Conservation (phyloP, 2,329 filamentous ascomycete genomes). For the Xylaria polymorpha region DNA sequence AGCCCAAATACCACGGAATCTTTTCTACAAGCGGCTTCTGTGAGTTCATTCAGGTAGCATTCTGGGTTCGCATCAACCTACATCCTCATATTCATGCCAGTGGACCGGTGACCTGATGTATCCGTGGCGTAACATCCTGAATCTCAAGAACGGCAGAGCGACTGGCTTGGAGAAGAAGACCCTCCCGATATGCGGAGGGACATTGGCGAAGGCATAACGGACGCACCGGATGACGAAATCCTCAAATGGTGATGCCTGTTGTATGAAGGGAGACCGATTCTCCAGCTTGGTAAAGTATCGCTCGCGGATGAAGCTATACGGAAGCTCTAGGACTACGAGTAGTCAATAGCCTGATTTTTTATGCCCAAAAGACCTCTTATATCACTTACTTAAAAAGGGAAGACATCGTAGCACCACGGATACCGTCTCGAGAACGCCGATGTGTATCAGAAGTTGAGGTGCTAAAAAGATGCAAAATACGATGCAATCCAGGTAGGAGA, state of each 20-base stretch:
- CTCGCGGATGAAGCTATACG: constrained; percentile 68
- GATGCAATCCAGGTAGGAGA: constrained; percentile 80
- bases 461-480: constrained; percentile 77
- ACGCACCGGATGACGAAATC: constrained; percentile 82
- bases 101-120: constrained; percentile 69
- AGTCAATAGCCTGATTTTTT: constrained; percentile 20
- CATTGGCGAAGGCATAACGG: constrained; percentile 78
- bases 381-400: constrained; percentile 73
- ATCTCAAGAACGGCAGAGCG: constrained; percentile 77
- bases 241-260: constrained; percentile 77
- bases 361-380: not conserved
- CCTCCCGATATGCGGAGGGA: constrained; percentile 74
- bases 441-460: constrained; percentile 76
- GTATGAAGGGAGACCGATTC: constrained; percentile 71
- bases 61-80: constrained; percentile 48
- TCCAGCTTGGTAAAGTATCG: constrained; percentile 60
- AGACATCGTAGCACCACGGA: constrained; percentile 69
- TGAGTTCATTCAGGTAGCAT: constrained; percentile 33
- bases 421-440: constrained; percentile 70
- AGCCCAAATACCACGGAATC: constrained; percentile 76
- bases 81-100: constrained; percentile 68
- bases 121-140: constrained; percentile 80
- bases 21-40: constrained; percentile 51
- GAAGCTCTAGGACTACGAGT: constrained; percentile 66
- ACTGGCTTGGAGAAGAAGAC: constrained; percentile 83